Percentiles rank a stretch among this genome's conserved stretches.
Evolutionary conservation across 202 grass and related monocot species (phyloP).

Genomic region (Thinopyrum obtusiflorum): DNA sequence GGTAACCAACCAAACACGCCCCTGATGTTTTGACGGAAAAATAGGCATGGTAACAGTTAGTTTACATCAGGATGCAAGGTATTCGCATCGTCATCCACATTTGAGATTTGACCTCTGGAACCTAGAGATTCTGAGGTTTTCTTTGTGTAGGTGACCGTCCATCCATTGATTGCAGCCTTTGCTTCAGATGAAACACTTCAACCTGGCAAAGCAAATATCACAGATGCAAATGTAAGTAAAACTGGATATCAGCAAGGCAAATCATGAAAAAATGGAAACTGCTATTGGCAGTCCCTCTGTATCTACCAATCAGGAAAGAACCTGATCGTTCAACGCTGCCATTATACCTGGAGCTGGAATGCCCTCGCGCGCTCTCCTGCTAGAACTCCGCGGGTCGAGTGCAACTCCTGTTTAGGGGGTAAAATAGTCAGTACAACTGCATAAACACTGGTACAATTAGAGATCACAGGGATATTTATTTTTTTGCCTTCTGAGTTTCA

Average conservation of each 20-base stretch:
- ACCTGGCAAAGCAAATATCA: conserved; percentile 48
- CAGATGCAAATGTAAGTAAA: not conserved
- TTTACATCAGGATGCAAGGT: not conserved
- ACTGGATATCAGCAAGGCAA: not conserved
- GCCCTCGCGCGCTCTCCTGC: conserved; percentile 66
- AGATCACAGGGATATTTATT: not conserved
- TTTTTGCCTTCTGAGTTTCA: conserved; percentile 78
- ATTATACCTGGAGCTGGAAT: conserved; percentile 81
- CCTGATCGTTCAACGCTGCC: not conserved
- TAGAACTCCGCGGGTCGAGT: conserved; percentile 73
- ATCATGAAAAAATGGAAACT: not conserved
- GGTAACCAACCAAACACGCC: not conserved
- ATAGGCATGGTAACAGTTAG: not conserved
- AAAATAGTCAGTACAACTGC: not conserved
- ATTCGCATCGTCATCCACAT: not conserved
- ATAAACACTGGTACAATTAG: not conserved
- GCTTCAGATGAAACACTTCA: conserved; percentile 85
- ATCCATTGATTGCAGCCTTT: conserved; percentile 73
- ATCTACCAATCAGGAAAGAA: not conserved
- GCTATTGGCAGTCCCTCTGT: not conserved
- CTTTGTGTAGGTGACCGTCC: conserved; percentile 71
- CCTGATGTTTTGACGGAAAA: not conserved
- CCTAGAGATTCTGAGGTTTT: conserved; percentile 55
- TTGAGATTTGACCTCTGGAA: not conserved
- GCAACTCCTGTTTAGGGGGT: conserved; percentile 54